Conservation (phyloP, 1,284 basidiomycete genomes). For the Sporisorium iseilematis-ciliati region DNA sequence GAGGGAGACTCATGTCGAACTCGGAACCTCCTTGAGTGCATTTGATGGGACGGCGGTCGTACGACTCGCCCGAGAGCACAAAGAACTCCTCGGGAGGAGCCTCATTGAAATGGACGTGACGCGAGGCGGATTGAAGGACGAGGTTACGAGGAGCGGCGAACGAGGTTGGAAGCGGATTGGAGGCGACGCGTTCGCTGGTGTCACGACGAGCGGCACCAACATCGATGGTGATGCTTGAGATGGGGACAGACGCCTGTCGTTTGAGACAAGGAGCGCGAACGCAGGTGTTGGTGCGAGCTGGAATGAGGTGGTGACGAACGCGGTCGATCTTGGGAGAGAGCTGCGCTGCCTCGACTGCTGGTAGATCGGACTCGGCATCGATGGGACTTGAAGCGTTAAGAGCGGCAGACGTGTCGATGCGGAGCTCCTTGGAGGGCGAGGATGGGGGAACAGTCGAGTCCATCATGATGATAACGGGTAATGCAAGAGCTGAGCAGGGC, state of each 20-base stretch:
- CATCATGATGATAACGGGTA: constrained; percentile 7
- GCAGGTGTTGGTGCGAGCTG: constrained; percentile 45
- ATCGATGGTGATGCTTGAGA: constrained; percentile 24
- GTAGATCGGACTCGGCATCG: constrained; percentile 34
- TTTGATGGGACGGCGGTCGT: constrained; percentile 61
- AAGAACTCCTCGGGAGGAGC: constrained; percentile 55
- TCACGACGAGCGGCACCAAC: constrained; percentile 23
- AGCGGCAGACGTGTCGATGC: constrained; percentile 23
- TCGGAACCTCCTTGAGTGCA: constrained; percentile 58
- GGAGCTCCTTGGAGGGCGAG: constrained; percentile 28
- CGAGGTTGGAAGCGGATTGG: constrained; percentile 32
- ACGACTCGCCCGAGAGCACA: constrained; percentile 49
- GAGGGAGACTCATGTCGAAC: constrained; percentile 58
- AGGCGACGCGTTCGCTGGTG: constrained; percentile 30
- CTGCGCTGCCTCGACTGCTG: constrained; percentile 35
- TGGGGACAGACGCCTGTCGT: constrained; percentile 35
- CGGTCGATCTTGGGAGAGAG: constrained; percentile 42
- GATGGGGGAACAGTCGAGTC: neutral
- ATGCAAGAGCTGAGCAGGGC: neutral
- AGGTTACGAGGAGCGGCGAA: constrained; percentile 38
- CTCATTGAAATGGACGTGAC: constrained; percentile 56
- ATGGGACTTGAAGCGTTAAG: neutral
- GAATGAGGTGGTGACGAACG: constrained; percentile 52
- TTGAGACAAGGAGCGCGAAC: constrained; percentile 55
- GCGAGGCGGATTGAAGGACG: constrained; percentile 15